These are phyloP conservation scores for Lepiota subincarnata DNA, from an alignment of 768 basidiomycete genomes.

Conservation along the genomic window DNA sequence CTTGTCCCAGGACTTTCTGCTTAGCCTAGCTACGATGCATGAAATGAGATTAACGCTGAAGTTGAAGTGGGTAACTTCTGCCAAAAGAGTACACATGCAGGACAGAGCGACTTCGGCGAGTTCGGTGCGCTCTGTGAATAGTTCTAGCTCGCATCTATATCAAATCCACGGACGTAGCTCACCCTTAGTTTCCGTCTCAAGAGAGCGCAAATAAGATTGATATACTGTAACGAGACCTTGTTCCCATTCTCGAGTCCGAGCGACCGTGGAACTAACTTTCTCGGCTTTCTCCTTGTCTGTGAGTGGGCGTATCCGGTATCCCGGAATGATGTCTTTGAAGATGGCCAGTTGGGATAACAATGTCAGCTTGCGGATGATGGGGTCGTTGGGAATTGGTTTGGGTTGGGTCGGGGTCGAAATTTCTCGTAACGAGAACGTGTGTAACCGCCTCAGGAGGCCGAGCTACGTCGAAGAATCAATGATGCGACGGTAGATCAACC, in stretches of 20 bases:
- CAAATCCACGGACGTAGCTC: conserved; percentile 14
- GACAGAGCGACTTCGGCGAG: conserved; percentile 68
- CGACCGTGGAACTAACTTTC: conserved; percentile 92
- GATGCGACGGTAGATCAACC: background rate
- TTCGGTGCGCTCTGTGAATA: conserved; percentile 52
- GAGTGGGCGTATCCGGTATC: conserved; percentile 89
- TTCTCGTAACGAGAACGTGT: conserved; percentile 80
- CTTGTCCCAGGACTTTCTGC: conserved; percentile 85
- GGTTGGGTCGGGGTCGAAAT: conserved; percentile 67
- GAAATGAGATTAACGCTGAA: conserved; percentile 91
- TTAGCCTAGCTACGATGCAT: conserved; percentile 76
- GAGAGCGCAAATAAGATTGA: conserved; percentile 79
- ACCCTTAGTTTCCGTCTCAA: conserved; percentile 90
- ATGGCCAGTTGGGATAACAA: conserved; percentile 89
- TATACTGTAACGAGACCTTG: conserved; percentile 88
- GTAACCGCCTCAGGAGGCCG: conserved; percentile 82
- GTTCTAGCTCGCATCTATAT: background rate
- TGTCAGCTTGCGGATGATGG: conserved; percentile 80
- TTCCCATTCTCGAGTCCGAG: conserved; percentile 89
- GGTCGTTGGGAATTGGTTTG: conserved; percentile 73
- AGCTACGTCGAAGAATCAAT: conserved; percentile 44
- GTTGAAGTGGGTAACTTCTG: conserved; percentile 92
- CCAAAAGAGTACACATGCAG: conserved; percentile 83
- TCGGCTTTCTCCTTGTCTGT: conserved; percentile 89
- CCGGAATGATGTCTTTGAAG: conserved; percentile 94